Evolutionary conservation across 306 rosid species (phyloP).

Genomic region (Cucurbita moschata): DNA sequence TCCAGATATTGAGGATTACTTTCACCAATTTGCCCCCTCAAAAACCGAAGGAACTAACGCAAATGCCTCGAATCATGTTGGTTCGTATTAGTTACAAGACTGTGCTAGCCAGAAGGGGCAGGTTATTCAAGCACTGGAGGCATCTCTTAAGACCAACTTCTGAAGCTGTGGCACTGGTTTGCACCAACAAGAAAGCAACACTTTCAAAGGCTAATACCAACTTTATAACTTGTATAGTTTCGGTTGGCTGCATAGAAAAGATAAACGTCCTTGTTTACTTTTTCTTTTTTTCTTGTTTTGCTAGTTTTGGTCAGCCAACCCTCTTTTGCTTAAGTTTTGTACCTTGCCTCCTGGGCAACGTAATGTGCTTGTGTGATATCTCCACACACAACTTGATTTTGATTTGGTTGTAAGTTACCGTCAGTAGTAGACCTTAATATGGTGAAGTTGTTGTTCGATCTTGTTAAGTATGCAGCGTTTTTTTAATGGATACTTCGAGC

Average conservation of each 20-base stretch:
- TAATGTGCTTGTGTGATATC: not conserved
- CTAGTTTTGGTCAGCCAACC: not conserved
- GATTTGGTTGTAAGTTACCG: not conserved
- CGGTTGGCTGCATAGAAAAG: not conserved
- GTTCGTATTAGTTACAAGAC: conserved; percentile 14
- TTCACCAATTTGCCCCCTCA: conserved; percentile 31
- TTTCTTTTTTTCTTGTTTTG: not conserved
- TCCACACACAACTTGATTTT: not conserved
- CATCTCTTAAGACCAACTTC: conserved; percentile 18
- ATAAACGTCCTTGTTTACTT: not conserved
- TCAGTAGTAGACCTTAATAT: not conserved
- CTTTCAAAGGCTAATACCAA: conserved; percentile 17
- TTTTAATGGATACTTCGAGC: not conserved
- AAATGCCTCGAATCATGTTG: conserved; percentile 15
- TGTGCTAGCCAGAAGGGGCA: conserved; percentile 1
- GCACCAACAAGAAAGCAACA: conserved; percentile 16
- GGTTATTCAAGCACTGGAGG: conserved; percentile 14
- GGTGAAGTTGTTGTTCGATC: not conserved
- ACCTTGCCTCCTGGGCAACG: not conserved
- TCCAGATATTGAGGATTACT: conserved; percentile 28
- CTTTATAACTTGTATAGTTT: conserved; percentile 18
- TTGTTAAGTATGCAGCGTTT: not conserved
- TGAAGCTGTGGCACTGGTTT: conserved; percentile 24
- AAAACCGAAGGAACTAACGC: conserved; percentile 15
- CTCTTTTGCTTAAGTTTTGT: not conserved